Evolutionary conservation across 106 monocot species (phyloP), one percentile per base, ranked within the genome.

Genomic region (Posidonia australis): DNA sequence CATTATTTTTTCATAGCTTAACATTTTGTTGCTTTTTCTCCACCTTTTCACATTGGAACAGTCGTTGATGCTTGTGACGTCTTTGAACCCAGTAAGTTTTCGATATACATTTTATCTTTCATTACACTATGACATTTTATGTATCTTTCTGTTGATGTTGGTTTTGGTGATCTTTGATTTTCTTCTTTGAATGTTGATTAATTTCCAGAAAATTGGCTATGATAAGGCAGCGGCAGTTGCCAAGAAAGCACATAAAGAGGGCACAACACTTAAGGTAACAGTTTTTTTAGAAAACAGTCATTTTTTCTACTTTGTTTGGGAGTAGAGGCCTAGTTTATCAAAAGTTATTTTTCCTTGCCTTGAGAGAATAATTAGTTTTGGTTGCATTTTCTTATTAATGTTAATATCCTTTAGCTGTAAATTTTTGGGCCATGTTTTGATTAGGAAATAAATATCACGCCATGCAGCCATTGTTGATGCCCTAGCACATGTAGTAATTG

Each of bases 191-290:
- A 23, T 65, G 42, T 22, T 63, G 24, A 42, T 58, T 62, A 0
- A 5, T 63, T 62, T 44, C 23, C 81, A 98, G 96, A 98, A 90
- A 98, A 90, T 90, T 73, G 96, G 96, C 30, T 98, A 90, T 77
- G 96, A 98, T 44, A 87, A 82, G 29, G 96, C 96, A 72, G 96
- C 96, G 29, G 96, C 96, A 47, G 96, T 98, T 67, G 96, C 96
- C n/a, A 92, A 92, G 85, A 92, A 88, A 78, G 92, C 92, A 51
- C 92, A 92, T 45, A 92, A 88, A 75, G 88, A 92, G 82, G 92
- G 92, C 28, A 80, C 83, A n/a, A 92, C 92, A 30, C 75, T 96
- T 23, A 96, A 96, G 90, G 94, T 96, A 56, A 63, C 5, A 20
- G 45, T 63, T 49, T 49, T 14, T 14, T 49, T n/a, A n/a, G n/a